Evolutionary conservation across 257 asterid genomes (phyloP).

Genomic region (Solanum stenotomum): DNA sequence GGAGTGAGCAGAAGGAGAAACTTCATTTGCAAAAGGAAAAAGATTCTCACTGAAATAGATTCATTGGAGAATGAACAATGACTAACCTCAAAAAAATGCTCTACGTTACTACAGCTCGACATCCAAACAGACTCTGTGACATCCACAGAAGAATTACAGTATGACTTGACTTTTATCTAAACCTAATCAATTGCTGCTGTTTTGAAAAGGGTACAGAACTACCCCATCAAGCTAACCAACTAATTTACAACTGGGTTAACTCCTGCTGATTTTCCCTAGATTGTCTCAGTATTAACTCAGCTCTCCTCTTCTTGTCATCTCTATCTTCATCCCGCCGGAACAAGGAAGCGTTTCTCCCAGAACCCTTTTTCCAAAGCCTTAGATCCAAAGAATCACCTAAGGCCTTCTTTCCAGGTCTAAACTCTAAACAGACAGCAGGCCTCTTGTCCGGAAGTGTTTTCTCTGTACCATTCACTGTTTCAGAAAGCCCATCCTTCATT

Average conservation of each 20-base stretch:
- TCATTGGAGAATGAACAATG: slow-evolving; percentile 20
- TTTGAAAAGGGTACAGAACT: slow-evolving; percentile 19
- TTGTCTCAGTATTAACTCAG: slow-evolving; percentile 79
- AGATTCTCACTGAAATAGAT: slow-evolving; percentile 14
- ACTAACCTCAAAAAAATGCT: slow-evolving; percentile 51
- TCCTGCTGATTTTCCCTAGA: slow-evolving; percentile 81
- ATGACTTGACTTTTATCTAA: slow-evolving; percentile 30
- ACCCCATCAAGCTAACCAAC: slow-evolving; percentile 36
- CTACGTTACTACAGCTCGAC: slow-evolving; percentile 23
- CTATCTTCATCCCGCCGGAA: slow-evolving; percentile 73
- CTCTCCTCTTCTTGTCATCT: slow-evolving; percentile 91
- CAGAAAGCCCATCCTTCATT: slow-evolving; percentile 63
- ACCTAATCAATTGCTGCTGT: slow-evolving; percentile 48
- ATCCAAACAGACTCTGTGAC: slow-evolving; percentile 44
- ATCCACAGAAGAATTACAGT: slow-evolving; percentile 50
- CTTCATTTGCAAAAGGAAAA: background rate
- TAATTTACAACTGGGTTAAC: slow-evolving; percentile 84
- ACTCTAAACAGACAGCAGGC: slow-evolving; percentile 56
- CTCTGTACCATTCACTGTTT: slow-evolving; percentile 51
- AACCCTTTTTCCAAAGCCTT: slow-evolving; percentile 57
- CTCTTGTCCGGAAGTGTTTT: slow-evolving; percentile 43
- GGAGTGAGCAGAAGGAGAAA: background rate
- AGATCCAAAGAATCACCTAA: slow-evolving; percentile 83
- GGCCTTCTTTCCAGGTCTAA: slow-evolving; percentile 56
- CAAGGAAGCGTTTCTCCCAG: slow-evolving; percentile 42